phyloP scores from a whole-genome alignment of 192 early-diverging fungal species.

The Podila epicladia region DNA sequence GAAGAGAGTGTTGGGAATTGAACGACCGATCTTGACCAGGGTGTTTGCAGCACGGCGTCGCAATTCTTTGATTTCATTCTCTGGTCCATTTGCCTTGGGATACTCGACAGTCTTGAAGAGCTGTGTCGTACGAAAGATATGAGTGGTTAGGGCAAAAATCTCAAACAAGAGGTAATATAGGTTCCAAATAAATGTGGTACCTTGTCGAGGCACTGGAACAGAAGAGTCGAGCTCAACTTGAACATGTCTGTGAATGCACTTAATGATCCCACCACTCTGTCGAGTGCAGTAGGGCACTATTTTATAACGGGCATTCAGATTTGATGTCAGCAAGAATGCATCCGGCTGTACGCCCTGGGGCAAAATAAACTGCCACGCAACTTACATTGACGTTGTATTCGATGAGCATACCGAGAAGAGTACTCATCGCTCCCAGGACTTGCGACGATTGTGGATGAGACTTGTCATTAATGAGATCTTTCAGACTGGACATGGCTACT shows the following conservation, averaged over 20 bases:
- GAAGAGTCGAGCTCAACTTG: slow-evolving; percentile 27
- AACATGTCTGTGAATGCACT: slow-evolving; percentile 37
- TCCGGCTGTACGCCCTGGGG: background rate
- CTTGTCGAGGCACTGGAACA: slow-evolving; percentile 44
- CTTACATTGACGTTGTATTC: slow-evolving; percentile 30
- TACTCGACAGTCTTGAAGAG: slow-evolving; percentile 38
- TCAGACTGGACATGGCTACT: slow-evolving; percentile 32
- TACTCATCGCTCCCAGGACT: slow-evolving; percentile 29
- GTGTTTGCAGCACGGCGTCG: slow-evolving; percentile 25
- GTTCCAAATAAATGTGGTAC: background rate
- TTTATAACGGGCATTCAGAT: background rate
- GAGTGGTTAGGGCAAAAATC: background rate
- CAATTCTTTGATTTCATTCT: slow-evolving; percentile 12
- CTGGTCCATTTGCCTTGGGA: background rate
- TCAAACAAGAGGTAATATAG: background rate
- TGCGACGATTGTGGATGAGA: slow-evolving; percentile 16
- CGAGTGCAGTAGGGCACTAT: slow-evolving; percentile 17
- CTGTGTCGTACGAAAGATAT: slow-evolving; percentile 1
- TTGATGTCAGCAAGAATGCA: background rate
- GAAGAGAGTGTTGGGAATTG: slow-evolving; percentile 41
- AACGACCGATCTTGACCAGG: slow-evolving; percentile 33
- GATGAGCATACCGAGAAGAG: slow-evolving; percentile 25
- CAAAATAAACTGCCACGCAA: background rate
- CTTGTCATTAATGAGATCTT: slow-evolving; percentile 20
- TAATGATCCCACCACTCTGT: slow-evolving; percentile 20